Base-by-base conservation (phyloP, 2,329 filamentous ascomycete species). In the Zopfia rhizophila region DNA sequence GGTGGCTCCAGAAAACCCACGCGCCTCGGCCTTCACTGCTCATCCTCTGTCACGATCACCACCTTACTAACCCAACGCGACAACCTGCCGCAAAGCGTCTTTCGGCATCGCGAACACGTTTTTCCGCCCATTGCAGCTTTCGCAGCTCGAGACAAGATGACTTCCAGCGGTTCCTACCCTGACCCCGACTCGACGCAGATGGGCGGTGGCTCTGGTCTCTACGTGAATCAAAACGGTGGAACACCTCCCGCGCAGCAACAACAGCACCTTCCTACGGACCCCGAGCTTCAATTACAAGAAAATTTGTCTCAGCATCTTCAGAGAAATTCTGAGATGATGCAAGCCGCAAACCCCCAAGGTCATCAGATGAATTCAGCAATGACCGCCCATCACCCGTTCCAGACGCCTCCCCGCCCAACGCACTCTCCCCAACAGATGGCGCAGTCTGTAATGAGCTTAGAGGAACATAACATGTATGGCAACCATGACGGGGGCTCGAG, bases 401-500 rank as follows among this genome's bases (percentile, higher is more conserved):
- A 69, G 44, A 60, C 63, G 5, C 66, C 61, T 8, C 53, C 61
- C 42, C 65, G 68, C 7, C 69, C 68, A 5, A 65, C 65, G 13
- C 68, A 70, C 38, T 71, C 69, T 10, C 69, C 68, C 5, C 70
- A 72, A 46, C 68, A 71, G 41, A 72, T 72, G 68, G 69, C 69
- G 12, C 69, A 65, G 31, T 61, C 66, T 5, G 69, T 69, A 18
- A 72, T 72, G 68, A 70, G 56, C 44, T 41, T 72, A 41, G 65
- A 68, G 32, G 66, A 66, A 17, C 65, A 68, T 17, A 60, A 68
- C 27, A 50, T 57, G 16, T 72, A 66, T 36, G 62, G 62, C 38
- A 63, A 70, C 40, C 68, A 68, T 31, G 69, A 72, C 25, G 61
- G 62, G 30, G 31, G 32, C 8, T 31, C 47, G 23, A 70, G 60